phyloP scores from a whole-genome alignment of 1,284 basidiomycete genomes.

The Rhodotorula sp. region DNA sequence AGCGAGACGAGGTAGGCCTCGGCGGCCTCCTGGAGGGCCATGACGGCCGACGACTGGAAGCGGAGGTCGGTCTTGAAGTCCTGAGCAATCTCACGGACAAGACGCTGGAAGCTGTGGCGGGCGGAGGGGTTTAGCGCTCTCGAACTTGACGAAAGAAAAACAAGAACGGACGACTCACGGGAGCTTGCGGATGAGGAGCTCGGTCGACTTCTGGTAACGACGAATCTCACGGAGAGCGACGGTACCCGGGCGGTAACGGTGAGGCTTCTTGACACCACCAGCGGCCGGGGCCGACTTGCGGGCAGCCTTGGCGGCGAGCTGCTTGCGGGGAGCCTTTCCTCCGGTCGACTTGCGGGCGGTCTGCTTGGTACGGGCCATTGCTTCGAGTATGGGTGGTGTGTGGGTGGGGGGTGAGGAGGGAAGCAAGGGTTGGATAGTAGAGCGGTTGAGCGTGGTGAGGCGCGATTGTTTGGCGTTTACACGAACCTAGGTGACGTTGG shows the following conservation, averaged over 20 bases:
- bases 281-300: conserved; percentile 55
- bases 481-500: neutral
- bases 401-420: neutral
- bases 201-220: conserved; percentile 58
- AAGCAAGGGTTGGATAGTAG: neutral
- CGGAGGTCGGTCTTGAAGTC: conserved; percentile 48
- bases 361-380: conserved; percentile 56
- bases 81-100: conserved; percentile 47
- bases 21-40: conserved; percentile 51
- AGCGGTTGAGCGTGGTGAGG: neutral
- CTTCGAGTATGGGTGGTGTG: neutral
- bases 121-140: neutral
- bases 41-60: conserved; percentile 47
- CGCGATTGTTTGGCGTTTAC: neutral
- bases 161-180: conserved; percentile 24
- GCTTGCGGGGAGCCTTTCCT: conserved; percentile 53
- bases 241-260: conserved; percentile 60
- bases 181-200: conserved; percentile 57
- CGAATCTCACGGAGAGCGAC: conserved; percentile 59
- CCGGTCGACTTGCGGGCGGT: conserved; percentile 59
- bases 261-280: conserved; percentile 62
- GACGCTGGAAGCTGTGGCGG: conserved; percentile 43
- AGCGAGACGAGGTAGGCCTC: conserved; percentile 87
- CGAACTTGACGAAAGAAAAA: neutral
- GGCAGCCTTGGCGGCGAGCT: conserved; percentile 56